phyloP scores from a whole-genome alignment of 768 basidiomycete species.

The Termitomyces sp. region DNA sequence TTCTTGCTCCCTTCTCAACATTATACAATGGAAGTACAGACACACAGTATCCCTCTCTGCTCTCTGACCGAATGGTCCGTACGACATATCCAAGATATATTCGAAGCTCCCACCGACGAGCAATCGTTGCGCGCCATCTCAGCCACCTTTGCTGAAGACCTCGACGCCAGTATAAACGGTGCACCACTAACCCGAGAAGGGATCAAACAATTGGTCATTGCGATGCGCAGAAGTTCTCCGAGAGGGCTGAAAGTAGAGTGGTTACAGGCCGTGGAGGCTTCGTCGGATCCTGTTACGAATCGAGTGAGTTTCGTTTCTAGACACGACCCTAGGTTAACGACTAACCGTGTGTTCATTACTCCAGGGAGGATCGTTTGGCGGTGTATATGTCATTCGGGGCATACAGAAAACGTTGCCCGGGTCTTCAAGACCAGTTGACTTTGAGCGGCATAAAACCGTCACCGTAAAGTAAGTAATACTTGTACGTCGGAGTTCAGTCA shows the following conservation, averaged over 20 bases:
- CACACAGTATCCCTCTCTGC: constrained; percentile 22
- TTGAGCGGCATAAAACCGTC: constrained; percentile 48
- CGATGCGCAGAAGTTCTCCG: constrained; percentile 36
- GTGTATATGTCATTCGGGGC: constrained; percentile 49
- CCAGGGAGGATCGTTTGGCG: constrained; percentile 47
- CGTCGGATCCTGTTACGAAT: constrained; percentile 34
- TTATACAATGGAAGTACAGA: constrained; percentile 12
- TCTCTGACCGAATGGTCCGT: constrained; percentile 48
- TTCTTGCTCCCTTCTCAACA: neutral
- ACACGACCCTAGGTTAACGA: neutral
- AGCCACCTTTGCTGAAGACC: constrained; percentile 38
- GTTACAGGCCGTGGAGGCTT: constrained; percentile 41
- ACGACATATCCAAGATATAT: constrained; percentile 44
- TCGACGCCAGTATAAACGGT: constrained; percentile 43
- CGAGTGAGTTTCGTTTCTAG: constrained; percentile 30
- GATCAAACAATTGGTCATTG: constrained; percentile 37
- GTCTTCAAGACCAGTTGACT: constrained; percentile 27
- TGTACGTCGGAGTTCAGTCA: neutral
- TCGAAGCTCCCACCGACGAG: constrained; percentile 44
- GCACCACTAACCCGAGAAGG: constrained; percentile 31
- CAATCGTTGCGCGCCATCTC: constrained; percentile 38
- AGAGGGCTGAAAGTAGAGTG: constrained; percentile 45
- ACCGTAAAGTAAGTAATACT: constrained; percentile 40
- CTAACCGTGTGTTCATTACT: neutral
- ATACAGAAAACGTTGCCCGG: constrained; percentile 35